Base-by-base conservation (phyloP, 176 grass and related monocot species). In the Guadua angustifolia region DNA sequence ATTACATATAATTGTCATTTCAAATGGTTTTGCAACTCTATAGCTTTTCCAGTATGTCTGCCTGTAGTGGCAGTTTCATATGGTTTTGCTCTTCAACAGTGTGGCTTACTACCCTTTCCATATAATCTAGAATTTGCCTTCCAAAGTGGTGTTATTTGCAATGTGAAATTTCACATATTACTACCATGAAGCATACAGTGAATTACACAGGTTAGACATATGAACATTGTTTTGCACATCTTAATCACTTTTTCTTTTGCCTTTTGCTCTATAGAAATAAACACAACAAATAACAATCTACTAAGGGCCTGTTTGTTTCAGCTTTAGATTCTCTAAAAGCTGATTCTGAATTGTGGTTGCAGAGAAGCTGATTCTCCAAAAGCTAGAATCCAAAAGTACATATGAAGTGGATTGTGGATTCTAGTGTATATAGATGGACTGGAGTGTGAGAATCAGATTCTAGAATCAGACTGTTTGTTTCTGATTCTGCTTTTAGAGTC, bases 201-300 rank as follows among this genome's bases (percentile, higher is more conserved):
- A 42, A 59, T 24, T 76, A 24, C 35, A 59, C 33, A 9, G n/a
- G 6, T 17, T 72, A 44, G 39, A 71, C 80, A 70, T 72, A 71
- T 35, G 55, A 29, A 3, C 80, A 82, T 45, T 78, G 19, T 21
- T 38, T 52, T 79, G 29, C 63, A 68, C 45, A 14, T 58, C 14
- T 71, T 82, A 62, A 62, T 45, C 57, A 8, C 4, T 32, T 78
- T 46, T 19, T 78, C 15, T 62, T 60, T 25, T 26, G n/a, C 57
- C 15, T 62, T 60, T 25, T 26, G n/a, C 57, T 42, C 15, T 66
- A 60, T 24, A 78, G 53, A 70, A 85, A 85, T 50, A 79, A 79
- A 56, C 36, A 68, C 47, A 84, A 17, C 11, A 75, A 40, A 69
- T 50, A 56, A 22, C 17, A 66, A 26, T 42, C 16, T 26, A 75